Evolutionary conservation across 257 asterid genomes (phyloP).

Genomic region (Solanum appendiculatum): DNA sequence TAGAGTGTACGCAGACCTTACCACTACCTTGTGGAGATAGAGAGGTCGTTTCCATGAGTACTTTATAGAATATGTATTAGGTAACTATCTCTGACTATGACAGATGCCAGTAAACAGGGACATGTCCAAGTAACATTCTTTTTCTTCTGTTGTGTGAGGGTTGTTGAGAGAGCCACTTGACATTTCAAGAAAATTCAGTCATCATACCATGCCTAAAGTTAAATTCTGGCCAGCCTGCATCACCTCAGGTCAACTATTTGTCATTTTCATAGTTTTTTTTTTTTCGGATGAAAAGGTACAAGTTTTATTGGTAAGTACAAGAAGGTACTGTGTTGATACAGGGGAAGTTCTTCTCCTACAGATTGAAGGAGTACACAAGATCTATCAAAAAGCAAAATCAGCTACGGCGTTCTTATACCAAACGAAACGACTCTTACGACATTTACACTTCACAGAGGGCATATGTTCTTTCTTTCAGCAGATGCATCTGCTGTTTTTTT

Average conservation of each 20-base stretch:
- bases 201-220: background rate
- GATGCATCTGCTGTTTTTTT: background rate
- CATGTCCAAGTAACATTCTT: background rate
- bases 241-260: background rate
- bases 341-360: background rate
- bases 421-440: background rate
- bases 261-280: background rate
- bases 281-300: background rate
- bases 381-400: background rate
- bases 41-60: background rate
- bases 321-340: background rate
- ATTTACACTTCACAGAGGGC: background rate
- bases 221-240: background rate
- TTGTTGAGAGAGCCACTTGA: background rate
- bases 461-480: background rate
- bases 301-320: background rate
- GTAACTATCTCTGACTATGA: background rate
- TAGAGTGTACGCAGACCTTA: no score
- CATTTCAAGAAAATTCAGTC: background rate
- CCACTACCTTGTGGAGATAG: no score
- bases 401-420: background rate
- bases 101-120: background rate
- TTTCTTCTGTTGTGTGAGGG: background rate
- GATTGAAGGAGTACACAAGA: background rate
- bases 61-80: background rate